A percentile compares a stretch with the other conserved stretches of the same genome.
Evolutionary conservation across 331 rosid species (phyloP).

Genomic region (Malus hybrid): DNA sequence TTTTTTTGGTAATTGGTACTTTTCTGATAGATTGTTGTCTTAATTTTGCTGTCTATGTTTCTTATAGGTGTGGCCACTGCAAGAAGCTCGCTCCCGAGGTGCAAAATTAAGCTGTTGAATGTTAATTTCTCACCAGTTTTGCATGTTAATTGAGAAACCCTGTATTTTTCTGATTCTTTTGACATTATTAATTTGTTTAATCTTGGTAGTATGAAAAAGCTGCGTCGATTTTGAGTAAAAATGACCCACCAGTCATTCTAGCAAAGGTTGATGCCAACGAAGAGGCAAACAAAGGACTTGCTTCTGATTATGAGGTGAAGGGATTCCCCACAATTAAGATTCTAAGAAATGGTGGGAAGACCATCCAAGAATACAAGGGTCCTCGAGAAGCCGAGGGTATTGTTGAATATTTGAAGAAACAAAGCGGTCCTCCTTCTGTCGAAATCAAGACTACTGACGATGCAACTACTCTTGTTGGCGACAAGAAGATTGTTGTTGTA

Average conservation of each 20-base stretch:
- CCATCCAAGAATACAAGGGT: conserved; percentile 75
- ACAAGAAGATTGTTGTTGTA: conserved; percentile 63
- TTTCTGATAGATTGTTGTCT: neutral
- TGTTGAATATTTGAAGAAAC: conserved; percentile 70
- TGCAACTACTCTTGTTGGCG: conserved; percentile 45
- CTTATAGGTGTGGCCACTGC: conserved; percentile 83
- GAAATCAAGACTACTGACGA: conserved; percentile 67
- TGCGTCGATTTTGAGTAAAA: conserved; percentile 66
- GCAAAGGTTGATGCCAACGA: conserved; percentile 86
- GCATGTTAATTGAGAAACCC: neutral
- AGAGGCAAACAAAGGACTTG: conserved; percentile 53
- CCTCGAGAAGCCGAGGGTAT: conserved; percentile 88
- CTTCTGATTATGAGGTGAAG: conserved; percentile 39
- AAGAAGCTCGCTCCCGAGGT: conserved; percentile 92
- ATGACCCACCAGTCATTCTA: conserved; percentile 60
- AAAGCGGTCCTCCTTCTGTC: conserved; percentile 74
- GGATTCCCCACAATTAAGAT: conserved; percentile 91
- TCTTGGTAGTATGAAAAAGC: conserved; percentile 71
- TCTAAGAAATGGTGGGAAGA: conserved; percentile 77
- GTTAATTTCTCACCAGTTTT: neutral
- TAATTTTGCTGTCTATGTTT: neutral
- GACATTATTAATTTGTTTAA: neutral
- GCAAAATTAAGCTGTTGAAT: neutral
- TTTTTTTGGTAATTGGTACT: neutral
- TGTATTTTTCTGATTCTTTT: neutral